A percentile compares a stretch with the other conserved stretches of the same genome.
Evolutionary conservation across 768 basidiomycete species (phyloP).

Genomic region (Russula lepida): DNA sequence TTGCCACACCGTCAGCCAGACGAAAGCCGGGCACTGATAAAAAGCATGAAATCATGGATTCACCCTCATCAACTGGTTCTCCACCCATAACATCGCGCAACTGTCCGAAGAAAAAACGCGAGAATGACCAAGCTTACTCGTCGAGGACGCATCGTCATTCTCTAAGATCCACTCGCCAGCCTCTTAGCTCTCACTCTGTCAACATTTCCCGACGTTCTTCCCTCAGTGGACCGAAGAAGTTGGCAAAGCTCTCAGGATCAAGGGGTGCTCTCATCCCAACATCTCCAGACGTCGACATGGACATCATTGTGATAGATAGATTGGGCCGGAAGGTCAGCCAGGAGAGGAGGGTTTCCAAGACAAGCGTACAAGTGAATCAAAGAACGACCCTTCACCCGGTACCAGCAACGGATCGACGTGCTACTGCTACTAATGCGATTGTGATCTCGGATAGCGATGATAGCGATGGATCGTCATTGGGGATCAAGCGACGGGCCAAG

Average conservation of each 20-base stretch:
- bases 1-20: background rate
- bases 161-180: conserved; percentile 28
- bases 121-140: conserved; percentile 10
- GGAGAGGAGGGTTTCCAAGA: conserved; percentile 51
- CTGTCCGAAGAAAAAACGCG: conserved; percentile 13
- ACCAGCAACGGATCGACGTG: conserved; percentile 4
- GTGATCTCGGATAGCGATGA: conserved; percentile 16
- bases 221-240: conserved; percentile 24
- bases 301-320: conserved; percentile 60
- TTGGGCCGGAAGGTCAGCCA: conserved; percentile 48
- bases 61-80: conserved; percentile 1
- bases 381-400: background rate
- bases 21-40: background rate
- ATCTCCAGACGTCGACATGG: conserved; percentile 48
- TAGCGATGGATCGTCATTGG: conserved; percentile 22
- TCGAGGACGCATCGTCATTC: background rate
- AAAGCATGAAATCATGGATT: background rate
- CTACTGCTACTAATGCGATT: background rate
- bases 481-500: conserved; percentile 16
- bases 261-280: conserved; percentile 27
- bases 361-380: conserved; percentile 34
- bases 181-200: conserved; percentile 32
- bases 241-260: conserved; percentile 3
- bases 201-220: conserved; percentile 33
- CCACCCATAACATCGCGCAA: conserved; percentile 14